Percentiles rank a stretch among this genome's conserved stretches.
phyloP scores from a whole-genome alignment of 257 asterid genomes.

The Nicotiana attenuata region DNA sequence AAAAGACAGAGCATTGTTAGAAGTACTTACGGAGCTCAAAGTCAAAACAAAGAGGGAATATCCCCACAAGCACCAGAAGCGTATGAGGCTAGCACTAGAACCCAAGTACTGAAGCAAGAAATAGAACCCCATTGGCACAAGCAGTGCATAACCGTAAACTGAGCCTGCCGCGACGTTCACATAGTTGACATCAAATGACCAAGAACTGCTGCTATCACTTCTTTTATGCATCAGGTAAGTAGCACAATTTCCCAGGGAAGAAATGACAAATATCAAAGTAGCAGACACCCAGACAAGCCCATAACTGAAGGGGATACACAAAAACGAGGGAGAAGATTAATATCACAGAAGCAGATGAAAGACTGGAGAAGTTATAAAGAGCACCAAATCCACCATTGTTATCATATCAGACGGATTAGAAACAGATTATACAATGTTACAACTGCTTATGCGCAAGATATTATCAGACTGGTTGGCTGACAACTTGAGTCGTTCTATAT shows the following conservation, averaged over 20 bases:
- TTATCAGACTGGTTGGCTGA: neutral
- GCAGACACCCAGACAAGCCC: constrained; percentile 97
- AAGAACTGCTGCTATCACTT: constrained; percentile 37
- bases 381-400: neutral
- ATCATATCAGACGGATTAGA: neutral
- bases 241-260: constrained; percentile 86
- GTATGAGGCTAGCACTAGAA: constrained; percentile 72
- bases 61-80: constrained; percentile 99
- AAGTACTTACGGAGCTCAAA: constrained; percentile 67
- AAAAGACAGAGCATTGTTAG: neutral
- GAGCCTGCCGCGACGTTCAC: constrained; percentile 69
- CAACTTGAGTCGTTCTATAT: neutral
- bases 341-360: neutral
- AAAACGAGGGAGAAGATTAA: constrained; percentile 14
- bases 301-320: constrained; percentile 44
- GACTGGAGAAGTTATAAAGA: neutral
- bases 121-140: constrained; percentile 89
- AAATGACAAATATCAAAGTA: constrained; percentile 72
- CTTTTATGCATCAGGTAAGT: constrained; percentile 67
- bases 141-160: constrained; percentile 76
- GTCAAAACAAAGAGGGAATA: constrained; percentile 83
- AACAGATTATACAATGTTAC: neutral
- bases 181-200: constrained; percentile 84
- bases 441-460: neutral
- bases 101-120: constrained; percentile 87